A percentile compares a stretch with the other conserved stretches of the same genome.
Evolutionary conservation across 306 rosid genomes (phyloP).

Genomic region (Fragaria iinumae): DNA sequence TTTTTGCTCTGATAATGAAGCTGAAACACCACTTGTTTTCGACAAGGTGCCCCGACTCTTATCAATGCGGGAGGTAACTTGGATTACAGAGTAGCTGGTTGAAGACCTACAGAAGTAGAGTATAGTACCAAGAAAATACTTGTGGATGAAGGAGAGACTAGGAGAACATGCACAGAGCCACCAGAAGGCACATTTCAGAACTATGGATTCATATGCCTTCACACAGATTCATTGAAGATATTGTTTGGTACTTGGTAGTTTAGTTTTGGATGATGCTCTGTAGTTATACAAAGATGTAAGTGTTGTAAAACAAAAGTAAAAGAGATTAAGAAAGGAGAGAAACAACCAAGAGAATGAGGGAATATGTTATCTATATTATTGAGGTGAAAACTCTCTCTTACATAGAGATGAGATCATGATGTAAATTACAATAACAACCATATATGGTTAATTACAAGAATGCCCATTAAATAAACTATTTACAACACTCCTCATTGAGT

Average conservation of each 20-base stretch:
- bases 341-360: no score
- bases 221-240: slow-evolving; percentile 5
- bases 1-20: slow-evolving; percentile 72
- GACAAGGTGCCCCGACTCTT: slow-evolving; percentile 55
- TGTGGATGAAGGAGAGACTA: slow-evolving; percentile 13
- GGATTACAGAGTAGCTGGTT: neutral
- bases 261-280: slow-evolving; percentile 25
- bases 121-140: neutral
- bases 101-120: slow-evolving; percentile 10
- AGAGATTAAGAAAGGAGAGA: no score
- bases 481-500: no score
- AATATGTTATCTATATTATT: no score
- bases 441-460: no score
- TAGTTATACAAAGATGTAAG: slow-evolving; percentile 18
- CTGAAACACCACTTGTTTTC: slow-evolving; percentile 69
- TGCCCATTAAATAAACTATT: no score
- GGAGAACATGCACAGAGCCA: slow-evolving; percentile 9
- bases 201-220: slow-evolving; percentile 9
- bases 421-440: no score
- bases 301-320: no score
- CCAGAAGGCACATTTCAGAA: slow-evolving; percentile 5
- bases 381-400: no score
- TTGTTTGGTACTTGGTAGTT: slow-evolving; percentile 8
- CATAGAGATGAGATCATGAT: no score
- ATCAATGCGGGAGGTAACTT: slow-evolving; percentile 49